Base-by-base conservation (phyloP, 345 rosid species). In the Excoecaria agallocha region DNA sequence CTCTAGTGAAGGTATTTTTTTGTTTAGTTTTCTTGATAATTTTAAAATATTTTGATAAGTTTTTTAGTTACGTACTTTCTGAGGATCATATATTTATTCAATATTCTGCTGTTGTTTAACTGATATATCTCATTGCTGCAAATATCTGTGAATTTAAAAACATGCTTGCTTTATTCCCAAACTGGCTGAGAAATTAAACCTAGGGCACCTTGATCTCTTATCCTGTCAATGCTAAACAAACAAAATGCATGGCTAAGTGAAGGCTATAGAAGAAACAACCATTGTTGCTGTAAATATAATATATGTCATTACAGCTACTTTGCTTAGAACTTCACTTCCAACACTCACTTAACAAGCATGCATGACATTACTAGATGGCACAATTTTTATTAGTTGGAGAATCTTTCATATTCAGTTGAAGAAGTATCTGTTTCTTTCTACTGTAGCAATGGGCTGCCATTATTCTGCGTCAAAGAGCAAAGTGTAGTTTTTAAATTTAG, bases 361-460 rank as follows among this genome's bases (percentile, higher is more conserved):
- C n/a, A 22, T 16, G 43, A 35, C 6, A 12, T 64, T 65, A 11
- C 62, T 54, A 52, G 69, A 63, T 73, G 70, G 12, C 39, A 30
- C 41, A 62, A 46, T 48, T 73, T 56, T 60, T 54, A n/a, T 74
- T 57, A 35, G 22, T 52, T 59, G 37, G 19, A 39, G 43, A 59
- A 70, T 19, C 74, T 71, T 64, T 41, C 51, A 41, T 7, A 46
- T 64, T 41, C 19, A 9, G 57, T 59, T 43, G n/a, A 52, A 66
- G 16, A 35, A n/a, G 6, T 35, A 38, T 62, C 46, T 62, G 13
- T 62, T 16, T 16, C 66, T 45, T 39, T 50, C 59, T 54, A 15
- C 66, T 43, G 55, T 37, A 71, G 7, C 45, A 20, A 51, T 63
- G 13, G 38, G 30, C 52, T 13, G 60, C 68, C 35, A 57, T 46